phyloP scores from a whole-genome alignment of 805 yeast genomes.

The Hanseniaspora jakobsenii region DNA sequence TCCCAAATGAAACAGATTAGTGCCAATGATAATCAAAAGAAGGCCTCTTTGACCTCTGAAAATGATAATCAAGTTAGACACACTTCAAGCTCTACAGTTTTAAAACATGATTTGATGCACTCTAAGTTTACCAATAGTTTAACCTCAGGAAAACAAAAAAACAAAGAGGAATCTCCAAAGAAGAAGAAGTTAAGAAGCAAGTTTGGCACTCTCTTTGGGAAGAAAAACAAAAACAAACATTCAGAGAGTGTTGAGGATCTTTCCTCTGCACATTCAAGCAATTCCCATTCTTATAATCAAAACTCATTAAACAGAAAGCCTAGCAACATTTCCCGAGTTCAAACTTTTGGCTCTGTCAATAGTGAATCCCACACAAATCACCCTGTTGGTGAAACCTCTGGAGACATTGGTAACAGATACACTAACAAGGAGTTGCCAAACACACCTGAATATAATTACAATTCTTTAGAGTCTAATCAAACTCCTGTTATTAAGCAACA shows the following conservation, averaged over 20 bases:
- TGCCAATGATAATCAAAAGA: too few relatives aligned
- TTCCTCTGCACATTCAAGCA: too few relatives aligned
- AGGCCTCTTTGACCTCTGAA: too few relatives aligned
- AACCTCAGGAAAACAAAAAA: constrained; percentile 21
- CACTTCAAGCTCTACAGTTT: constrained; percentile 23
- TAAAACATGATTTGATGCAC: constrained; percentile 27
- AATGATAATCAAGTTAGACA: constrained; percentile 17
- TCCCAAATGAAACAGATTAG: too few relatives aligned
- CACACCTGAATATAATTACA: not conserved
- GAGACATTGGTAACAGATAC: not conserved
- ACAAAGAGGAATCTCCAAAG: too few relatives aligned
- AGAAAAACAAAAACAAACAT: constrained; percentile 39
- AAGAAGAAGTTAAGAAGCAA: constrained; percentile 42
- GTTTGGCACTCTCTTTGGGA: constrained; percentile 66
- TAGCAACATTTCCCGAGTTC: constrained; percentile 6
- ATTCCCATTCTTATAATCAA: too few relatives aligned
- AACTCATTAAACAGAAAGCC: too few relatives aligned
- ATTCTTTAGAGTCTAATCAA: not conserved
- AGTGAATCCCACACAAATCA: too few relatives aligned
- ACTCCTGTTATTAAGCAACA: not conserved
- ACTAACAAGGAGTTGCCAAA: constrained; percentile 2
- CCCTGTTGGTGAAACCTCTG: too few relatives aligned
- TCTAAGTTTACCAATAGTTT: constrained; percentile 23
- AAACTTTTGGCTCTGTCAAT: not conserved
- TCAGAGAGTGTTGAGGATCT: too few relatives aligned